Conservation (phyloP, 345 rosid genomes). For the Lumnitzera littorea region DNA sequence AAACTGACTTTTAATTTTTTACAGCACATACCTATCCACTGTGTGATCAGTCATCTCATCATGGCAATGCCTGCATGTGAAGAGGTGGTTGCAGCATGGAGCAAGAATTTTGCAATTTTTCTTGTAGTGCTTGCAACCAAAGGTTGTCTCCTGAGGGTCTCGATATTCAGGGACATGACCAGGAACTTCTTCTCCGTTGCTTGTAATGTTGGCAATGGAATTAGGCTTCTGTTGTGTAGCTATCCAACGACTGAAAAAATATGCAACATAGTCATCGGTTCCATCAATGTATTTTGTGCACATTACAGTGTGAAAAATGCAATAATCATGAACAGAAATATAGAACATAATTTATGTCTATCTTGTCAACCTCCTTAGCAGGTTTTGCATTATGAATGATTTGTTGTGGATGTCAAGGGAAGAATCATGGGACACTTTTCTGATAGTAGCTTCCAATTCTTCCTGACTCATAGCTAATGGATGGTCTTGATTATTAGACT, state of each 20-base stretch:
- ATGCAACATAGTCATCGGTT: conserved; percentile 13
- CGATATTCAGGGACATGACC: conserved; percentile 54
- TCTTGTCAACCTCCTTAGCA: conserved; percentile 55
- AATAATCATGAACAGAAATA: neutral
- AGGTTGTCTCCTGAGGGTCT: conserved; percentile 26
- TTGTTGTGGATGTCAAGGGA: conserved; percentile 52
- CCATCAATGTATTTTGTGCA: conserved; percentile 5
- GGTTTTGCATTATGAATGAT: conserved; percentile 55
- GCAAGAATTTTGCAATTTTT: conserved; percentile 67
- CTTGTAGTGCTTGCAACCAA: conserved; percentile 81
- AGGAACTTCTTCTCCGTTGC: conserved; percentile 39
- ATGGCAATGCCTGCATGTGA: conserved; percentile 73
- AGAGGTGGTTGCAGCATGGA: conserved; percentile 62
- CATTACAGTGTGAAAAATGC: too few relatives aligned
- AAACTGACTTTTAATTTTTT: neutral
- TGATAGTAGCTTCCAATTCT: conserved; percentile 54
- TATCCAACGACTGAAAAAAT: conserved; percentile 69
- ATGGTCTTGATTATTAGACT: conserved; percentile 23
- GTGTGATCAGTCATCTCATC: conserved; percentile 70
- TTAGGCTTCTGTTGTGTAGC: conserved; percentile 31
- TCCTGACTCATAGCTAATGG: conserved; percentile 44
- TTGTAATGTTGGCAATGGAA: conserved; percentile 15
- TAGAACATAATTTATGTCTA: neutral
- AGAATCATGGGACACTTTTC: conserved; percentile 64
- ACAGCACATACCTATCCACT: conserved; percentile 48